Evolutionary conservation across 2,329 filamentous ascomycete species (phyloP).

Genomic region (Uncinocarpus reesii): DNA sequence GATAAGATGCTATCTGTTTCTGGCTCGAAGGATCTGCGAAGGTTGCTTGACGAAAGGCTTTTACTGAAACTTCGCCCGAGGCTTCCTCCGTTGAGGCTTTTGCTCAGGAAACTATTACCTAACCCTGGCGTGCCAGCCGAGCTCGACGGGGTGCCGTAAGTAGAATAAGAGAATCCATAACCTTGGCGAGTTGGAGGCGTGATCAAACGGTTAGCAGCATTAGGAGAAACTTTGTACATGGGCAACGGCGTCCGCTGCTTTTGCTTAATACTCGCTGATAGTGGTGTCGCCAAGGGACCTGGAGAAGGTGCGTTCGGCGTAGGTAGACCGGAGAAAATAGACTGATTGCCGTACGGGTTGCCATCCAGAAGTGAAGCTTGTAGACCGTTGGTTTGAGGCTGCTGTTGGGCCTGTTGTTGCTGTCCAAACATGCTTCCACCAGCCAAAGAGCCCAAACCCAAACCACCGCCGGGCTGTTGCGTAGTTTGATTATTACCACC

Average conservation of each 20-base stretch:
- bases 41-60: conserved; percentile 77
- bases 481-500: conserved; percentile 12
- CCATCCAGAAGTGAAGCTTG: conserved; percentile 70
- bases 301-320: conserved; percentile 57
- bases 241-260: conserved; percentile 72
- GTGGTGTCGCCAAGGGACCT: conserved; percentile 82
- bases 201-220: conserved; percentile 64
- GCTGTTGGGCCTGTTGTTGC: conserved; percentile 43
- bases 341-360: conserved; percentile 83
- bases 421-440: conserved; percentile 39
- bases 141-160: conserved; percentile 71
- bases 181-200: conserved; percentile 73
- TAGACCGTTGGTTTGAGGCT: conserved; percentile 41
- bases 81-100: conserved; percentile 30
- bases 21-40: conserved; percentile 68
- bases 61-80: conserved; percentile 65
- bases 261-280: conserved; percentile 64
- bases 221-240: conserved; percentile 76
- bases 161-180: conserved; percentile 88
- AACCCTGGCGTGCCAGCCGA: conserved; percentile 57
- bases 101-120: conserved; percentile 52
- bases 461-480: conserved; percentile 34
- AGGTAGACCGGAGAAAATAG: conserved; percentile 66
- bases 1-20: conserved; percentile 72
- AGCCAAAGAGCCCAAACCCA: conserved; percentile 23